Percentiles rank a stretch among this genome's conserved stretches.
These are phyloP conservation scores for Elsinoe perseae DNA, from an alignment of 2,329 filamentous ascomycete genomes.

Conservation along the genomic window DNA sequence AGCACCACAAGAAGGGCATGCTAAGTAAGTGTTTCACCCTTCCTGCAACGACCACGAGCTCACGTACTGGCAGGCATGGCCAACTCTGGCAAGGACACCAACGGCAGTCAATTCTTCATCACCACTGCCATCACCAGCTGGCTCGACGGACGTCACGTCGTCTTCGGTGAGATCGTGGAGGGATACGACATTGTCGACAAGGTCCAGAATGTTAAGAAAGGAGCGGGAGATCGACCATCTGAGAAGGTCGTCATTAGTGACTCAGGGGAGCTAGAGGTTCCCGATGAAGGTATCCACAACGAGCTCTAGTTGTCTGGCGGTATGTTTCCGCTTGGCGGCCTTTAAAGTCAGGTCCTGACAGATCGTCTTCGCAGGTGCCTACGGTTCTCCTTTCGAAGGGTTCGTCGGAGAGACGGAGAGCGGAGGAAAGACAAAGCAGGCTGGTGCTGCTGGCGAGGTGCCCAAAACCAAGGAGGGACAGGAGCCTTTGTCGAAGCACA, in stretches of 20 bases:
- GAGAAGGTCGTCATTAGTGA: conserved; percentile 68
- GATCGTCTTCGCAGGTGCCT: conserved; percentile 32
- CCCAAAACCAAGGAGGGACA: conserved; percentile 22
- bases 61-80: conserved; percentile 56
- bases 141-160: conserved; percentile 78
- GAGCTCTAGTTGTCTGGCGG: conserved; percentile 58
- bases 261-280: conserved; percentile 75
- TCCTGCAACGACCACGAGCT: conserved; percentile 2
- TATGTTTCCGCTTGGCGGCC: conserved; percentile 22
- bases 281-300: conserved; percentile 85
- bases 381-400: conserved; percentile 24
- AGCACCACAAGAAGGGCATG: conserved; percentile 76
- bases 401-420: conserved; percentile 16
- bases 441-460: conserved; percentile 14
- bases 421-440: conserved; percentile 18
- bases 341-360: conserved; percentile 12
- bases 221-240: conserved; percentile 58
- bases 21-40: conserved; percentile 46
- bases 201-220: conserved; percentile 66
- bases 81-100: conserved; percentile 77
- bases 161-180: conserved; percentile 83
- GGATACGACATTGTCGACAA: conserved; percentile 72
- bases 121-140: conserved; percentile 74
- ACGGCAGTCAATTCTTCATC: conserved; percentile 87
- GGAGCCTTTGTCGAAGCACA: conserved; percentile 18